phyloP scores from a whole-genome alignment of 2,329 filamentous ascomycete genomes.

The Pleurostoma richardsiae region DNA sequence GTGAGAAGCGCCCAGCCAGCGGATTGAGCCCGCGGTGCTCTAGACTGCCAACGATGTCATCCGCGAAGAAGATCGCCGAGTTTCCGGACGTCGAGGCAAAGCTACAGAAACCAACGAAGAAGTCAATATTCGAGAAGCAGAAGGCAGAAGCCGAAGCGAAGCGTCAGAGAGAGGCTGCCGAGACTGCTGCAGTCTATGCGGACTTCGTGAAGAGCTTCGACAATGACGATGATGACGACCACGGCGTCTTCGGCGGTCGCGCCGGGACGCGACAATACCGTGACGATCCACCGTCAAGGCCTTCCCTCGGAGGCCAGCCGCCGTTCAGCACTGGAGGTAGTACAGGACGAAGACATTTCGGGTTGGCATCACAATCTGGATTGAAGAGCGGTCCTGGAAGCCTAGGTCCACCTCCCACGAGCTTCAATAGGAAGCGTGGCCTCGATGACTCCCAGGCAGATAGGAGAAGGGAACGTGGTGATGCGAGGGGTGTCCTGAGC shows the following conservation, averaged over 20 bases:
- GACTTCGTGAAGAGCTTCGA: conserved; percentile 82
- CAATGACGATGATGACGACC: conserved; percentile 47
- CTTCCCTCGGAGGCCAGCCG: conserved; percentile 17
- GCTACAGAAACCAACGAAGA: conserved; percentile 73
- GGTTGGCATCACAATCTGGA: conserved; percentile 41
- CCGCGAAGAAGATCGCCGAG: conserved; percentile 40
- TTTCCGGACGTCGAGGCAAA: conserved; percentile 75
- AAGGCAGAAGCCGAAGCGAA: conserved; percentile 89
- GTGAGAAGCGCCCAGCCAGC: too few relatives aligned
- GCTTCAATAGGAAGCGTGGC: conserved; percentile 49
- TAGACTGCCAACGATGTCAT: conserved; percentile 33
- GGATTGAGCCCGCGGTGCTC: conserved; percentile 5
- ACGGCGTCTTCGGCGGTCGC: conserved; percentile 10
- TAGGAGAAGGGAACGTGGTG: conserved; percentile 21
- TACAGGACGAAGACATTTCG: conserved; percentile 60
- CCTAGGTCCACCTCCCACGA: conserved; percentile 46
- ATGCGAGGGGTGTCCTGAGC: conserved; percentile 25
- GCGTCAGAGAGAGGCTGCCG: conserved; percentile 74
- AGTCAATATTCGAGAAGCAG: conserved; percentile 83
- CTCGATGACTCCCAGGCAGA: conserved; percentile 39
- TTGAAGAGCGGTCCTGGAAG: conserved; percentile 59
- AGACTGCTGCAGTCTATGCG: conserved; percentile 80
- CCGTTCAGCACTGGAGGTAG: conserved; percentile 19
- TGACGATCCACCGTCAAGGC: conserved; percentile 17
- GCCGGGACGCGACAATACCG: conserved; percentile 8